Conservation (phyloP, 2,329 filamentous ascomycete species). For the Metarhizium anisopliae region DNA sequence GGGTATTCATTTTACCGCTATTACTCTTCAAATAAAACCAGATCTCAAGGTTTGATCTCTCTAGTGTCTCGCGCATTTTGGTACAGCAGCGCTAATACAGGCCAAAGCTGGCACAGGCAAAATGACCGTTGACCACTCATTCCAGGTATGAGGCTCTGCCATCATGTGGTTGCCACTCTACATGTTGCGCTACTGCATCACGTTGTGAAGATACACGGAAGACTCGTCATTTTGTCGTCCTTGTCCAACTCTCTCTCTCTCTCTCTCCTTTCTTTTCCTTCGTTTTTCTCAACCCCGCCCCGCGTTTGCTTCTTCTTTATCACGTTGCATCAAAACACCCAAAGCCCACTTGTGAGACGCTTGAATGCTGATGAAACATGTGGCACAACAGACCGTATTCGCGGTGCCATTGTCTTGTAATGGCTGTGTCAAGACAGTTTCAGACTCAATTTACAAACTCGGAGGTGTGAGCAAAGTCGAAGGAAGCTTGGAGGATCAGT, state of each 20-base stretch:
- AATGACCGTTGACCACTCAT: constrained; percentile 36
- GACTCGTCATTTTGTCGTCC: background rate
- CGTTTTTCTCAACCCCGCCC: no score
- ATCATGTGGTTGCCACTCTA: background rate
- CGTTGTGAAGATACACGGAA: no score
- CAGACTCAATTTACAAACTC: constrained; percentile 66
- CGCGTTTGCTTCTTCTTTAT: background rate
- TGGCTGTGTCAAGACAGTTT: constrained; percentile 78
- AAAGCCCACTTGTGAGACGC: background rate
- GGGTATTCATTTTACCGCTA: constrained; percentile 21
- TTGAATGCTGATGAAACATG: constrained; percentile 24
- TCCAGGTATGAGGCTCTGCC: constrained; percentile 29
- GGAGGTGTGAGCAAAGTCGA: constrained; percentile 76
- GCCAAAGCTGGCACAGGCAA: constrained; percentile 12
- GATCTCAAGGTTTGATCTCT: background rate
- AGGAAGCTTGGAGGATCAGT: constrained; percentile 71
- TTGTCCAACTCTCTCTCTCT: background rate
- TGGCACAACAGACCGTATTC: constrained; percentile 66
- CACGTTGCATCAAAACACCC: constrained; percentile 10
- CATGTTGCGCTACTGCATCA: constrained; percentile 6
- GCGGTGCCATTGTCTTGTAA: constrained; percentile 92
- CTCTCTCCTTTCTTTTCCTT: background rate
- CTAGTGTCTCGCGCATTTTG: constrained; percentile 1
- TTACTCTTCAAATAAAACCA: constrained; percentile 10
- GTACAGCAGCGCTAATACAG: background rate